phyloP scores from a whole-genome alignment of 1,284 basidiomycete species.

The Afroboletus lepidellus region DNA sequence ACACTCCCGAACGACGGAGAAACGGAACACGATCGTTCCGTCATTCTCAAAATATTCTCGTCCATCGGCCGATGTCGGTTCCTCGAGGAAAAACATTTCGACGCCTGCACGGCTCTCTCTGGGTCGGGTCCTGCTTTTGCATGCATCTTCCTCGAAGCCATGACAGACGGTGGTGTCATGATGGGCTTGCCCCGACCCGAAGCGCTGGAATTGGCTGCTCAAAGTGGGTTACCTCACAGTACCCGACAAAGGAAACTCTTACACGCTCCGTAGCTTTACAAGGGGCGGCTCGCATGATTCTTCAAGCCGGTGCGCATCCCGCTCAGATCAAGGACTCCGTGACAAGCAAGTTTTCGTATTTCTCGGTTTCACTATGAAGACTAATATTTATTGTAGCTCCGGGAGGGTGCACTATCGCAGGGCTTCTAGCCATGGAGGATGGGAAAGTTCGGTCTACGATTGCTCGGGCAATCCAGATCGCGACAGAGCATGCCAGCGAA shows the following conservation, averaged over 20 bases:
- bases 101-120: slow-evolving; percentile 95
- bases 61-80: slow-evolving; percentile 93
- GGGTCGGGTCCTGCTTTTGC: slow-evolving; percentile 98
- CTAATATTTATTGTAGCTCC: slow-evolving; percentile 61
- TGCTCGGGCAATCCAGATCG: slow-evolving; percentile 92
- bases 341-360: slow-evolving; percentile 67
- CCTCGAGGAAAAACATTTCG: slow-evolving; percentile 96
- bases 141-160: slow-evolving; percentile 95
- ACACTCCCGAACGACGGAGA: slow-evolving; percentile 43
- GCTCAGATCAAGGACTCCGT: slow-evolving; percentile 98
- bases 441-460: slow-evolving; percentile 93
- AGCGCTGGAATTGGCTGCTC: slow-evolving; percentile 92
- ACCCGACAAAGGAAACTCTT: background rate
- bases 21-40: slow-evolving; percentile 62
- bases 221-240: slow-evolving; percentile 65
- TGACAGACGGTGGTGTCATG: slow-evolving; percentile 99
- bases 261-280: slow-evolving; percentile 71
- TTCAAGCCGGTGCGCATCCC: slow-evolving; percentile 87
- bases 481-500: slow-evolving; percentile 83
- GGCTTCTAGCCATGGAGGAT: slow-evolving; percentile 92
- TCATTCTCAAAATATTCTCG: slow-evolving; percentile 91
- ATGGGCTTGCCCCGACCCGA: slow-evolving; percentile 96
- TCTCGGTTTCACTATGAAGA: background rate
- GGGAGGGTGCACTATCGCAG: slow-evolving; percentile 98
- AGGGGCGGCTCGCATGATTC: slow-evolving; percentile 94